Evolutionary conservation across 805 yeast genomes (phyloP).

Genomic region (Zygotorulaspora florentina): DNA sequence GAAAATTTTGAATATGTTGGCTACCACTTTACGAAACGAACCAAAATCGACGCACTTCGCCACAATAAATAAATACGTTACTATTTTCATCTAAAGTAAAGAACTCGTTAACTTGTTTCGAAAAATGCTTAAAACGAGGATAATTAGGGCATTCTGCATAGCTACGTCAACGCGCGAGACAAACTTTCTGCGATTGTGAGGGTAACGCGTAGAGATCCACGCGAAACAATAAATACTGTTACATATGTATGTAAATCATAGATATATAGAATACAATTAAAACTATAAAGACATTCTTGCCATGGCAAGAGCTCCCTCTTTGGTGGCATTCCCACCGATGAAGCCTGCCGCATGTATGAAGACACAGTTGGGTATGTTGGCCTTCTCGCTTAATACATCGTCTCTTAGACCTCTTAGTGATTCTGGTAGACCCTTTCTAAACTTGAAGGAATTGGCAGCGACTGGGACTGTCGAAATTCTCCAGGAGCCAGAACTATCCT

Average conservation of each 20-base stretch:
- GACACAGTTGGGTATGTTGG: slow-evolving; percentile 84
- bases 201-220: not conserved
- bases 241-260: not conserved
- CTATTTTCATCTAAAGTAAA: slow-evolving; percentile 1
- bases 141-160: slow-evolving; percentile 1
- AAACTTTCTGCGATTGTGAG: not conserved
- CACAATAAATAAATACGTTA: not conserved
- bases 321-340: slow-evolving; percentile 87
- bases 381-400: slow-evolving; percentile 62
- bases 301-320: slow-evolving; percentile 71
- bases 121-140: slow-evolving; percentile 10
- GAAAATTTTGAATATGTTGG: not conserved
- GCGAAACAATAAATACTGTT: not conserved
- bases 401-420: slow-evolving; percentile 96
- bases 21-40: no score
- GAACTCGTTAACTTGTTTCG: slow-evolving; percentile 1
- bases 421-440: slow-evolving; percentile 84
- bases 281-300: slow-evolving; percentile 48
- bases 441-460: slow-evolving; percentile 70
- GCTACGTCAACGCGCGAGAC: no score
- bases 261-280: not conserved
- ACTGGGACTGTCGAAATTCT: slow-evolving; percentile 90
- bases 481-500: slow-evolving; percentile 70
- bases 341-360: slow-evolving; percentile 96
- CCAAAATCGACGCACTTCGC: not conserved